Evolutionary conservation across 768 basidiomycete species (phyloP), one percentile per base, ranked within the genome.

Genomic region (Collybiopsis luxurians): DNA sequence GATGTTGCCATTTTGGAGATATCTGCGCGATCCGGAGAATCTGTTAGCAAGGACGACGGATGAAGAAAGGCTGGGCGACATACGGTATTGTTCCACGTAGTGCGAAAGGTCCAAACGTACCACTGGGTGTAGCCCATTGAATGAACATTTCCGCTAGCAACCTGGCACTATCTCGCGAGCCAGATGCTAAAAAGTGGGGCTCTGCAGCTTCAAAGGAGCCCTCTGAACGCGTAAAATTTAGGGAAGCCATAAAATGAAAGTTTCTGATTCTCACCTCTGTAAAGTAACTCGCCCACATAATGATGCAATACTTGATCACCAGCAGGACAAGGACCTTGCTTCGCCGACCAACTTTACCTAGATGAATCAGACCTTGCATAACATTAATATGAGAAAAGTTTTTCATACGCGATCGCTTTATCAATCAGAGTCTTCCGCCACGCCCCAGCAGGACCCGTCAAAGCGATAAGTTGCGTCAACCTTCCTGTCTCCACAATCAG

Each of bases 351-450:
- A 43, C 95, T 96, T 65, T 39, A 51, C 46, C 48, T 49, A 15
- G 11, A 19, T 31, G 28, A 31, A 34, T 49, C 24, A 51, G 42
- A 55, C 31, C 19, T 23, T 15, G 36, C 53, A 56, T 44, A 55
- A 60, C 38, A 50, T 36, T 45, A 53, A 28, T 28, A 43, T 56
- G 60, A 36, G 24, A 12, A 17, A 54, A 49, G 52, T 28, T 51
- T 40, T 3, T 78, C 87, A 66, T 69, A 95, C 94, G 87, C 81
- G 67, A 98, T 78, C 12, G 91, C 75, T 67, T 84, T 88, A 65
- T 95, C 92, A 36, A 93, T 89, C 50, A 95, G 73, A 1, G 90
- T 93, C 75, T 94, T 95, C 58, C 95, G 78, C 97, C 96, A 99
- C 30, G 86, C 67, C 12, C 92, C 95, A 13, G 77, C 72, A 0